Evolutionary conservation across 1,284 basidiomycete species (phyloP), one percentile per base, ranked within the genome.

Genomic region (Pholiota adiposa): DNA sequence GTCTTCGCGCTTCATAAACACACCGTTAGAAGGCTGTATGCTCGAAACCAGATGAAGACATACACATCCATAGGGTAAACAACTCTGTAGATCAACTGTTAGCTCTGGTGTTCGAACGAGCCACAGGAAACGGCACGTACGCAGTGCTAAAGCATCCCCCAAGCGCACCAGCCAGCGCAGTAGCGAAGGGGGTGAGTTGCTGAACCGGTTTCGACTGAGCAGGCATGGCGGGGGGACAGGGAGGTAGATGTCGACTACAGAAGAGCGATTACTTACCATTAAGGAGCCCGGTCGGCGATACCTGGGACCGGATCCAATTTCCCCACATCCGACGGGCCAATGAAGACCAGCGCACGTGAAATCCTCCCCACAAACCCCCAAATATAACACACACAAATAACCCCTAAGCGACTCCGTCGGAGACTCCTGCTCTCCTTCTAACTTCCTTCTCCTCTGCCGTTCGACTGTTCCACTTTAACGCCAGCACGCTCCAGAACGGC

Each of bases 21-120:
- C 59, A 29, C 56, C 46, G 65, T 31, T 21, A 51, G 29, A 50
- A 51, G 27, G 18, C 6, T 6, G 38, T n/a, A 18, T 25, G 16
- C n/a, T 18, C 43, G 19, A 54, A 29, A 44, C 41, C 16, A 27
- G 16, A 21, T 11, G 4, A 19, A 36, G 54, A 85, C 89, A 81
- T 89, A 91, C 89, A 89, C 87, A 77, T 99, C 97, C 59, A 99
- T 80, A 25, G 97, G 97, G 75, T 99, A 99, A 19, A 98, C 94
- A 61, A 94, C 84, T 49, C 94, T 96, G 67, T 57, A 38, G 51
- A 49, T 48, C 21, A 58, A 16, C 54, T 36, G 40, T 58, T 46
- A 51, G 34, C 18, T 7, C 14, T 14, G 29, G 19, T 11, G 41
- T 7, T 52, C 19, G 25, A 25, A 16, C 29, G 50, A 25, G 19